Conservation (phyloP, 2,329 filamentous ascomycete genomes). For the Thielaviopsis ethacetica region DNA sequence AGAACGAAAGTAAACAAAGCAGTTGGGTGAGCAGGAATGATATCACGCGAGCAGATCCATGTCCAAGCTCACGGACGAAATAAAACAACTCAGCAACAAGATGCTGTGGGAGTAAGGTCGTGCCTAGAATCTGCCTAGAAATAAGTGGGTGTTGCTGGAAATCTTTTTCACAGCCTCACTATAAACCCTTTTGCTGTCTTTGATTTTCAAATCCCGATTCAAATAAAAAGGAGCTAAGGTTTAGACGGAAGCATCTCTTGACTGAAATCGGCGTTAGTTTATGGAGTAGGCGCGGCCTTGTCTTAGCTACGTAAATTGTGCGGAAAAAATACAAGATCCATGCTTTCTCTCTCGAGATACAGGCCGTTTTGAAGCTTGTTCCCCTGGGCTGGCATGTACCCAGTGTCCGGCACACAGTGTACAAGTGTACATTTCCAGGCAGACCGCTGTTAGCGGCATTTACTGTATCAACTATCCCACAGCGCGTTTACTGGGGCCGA, state of each 20-base stretch:
- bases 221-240: neutral
- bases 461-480: neutral
- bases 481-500: neutral
- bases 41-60: neutral
- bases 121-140: neutral
- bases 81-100: neutral
- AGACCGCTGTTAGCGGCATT: neutral
- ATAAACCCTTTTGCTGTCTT: too few relatives aligned
- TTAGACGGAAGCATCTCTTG: too few relatives aligned
- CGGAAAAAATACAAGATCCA: too few relatives aligned
- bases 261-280: neutral
- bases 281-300: neutral
- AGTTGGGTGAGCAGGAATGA: neutral
- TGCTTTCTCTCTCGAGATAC: neutral
- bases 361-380: neutral
- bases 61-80: neutral
- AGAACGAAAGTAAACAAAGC: neutral
- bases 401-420: neutral
- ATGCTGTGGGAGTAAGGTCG: too few relatives aligned
- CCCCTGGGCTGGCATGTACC: neutral
- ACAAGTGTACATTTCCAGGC: neutral
- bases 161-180: too few relatives aligned
- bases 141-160: too few relatives aligned
- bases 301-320: neutral
- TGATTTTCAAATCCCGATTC: too few relatives aligned